Conservation (phyloP, 495 filamentous ascomycete species). For the Pyronema domesticum region DNA sequence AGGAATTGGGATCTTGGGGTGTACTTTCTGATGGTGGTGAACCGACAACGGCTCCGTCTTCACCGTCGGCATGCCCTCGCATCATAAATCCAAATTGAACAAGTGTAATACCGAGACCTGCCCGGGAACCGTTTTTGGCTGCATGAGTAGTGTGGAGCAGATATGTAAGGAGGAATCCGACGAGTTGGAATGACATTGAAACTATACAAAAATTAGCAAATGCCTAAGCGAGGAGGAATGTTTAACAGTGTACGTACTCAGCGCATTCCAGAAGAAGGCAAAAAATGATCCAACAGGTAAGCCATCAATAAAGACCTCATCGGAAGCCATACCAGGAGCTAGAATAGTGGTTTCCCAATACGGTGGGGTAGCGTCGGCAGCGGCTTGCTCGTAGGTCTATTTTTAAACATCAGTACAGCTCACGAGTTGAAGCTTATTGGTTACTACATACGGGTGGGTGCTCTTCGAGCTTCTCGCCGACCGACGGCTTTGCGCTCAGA, state of each 20-base stretch:
- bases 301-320: slow-evolving; percentile 93
- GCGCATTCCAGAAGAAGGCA: slow-evolving; percentile 92
- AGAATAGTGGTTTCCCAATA: slow-evolving; percentile 99
- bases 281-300: slow-evolving; percentile 91
- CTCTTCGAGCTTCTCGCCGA: slow-evolving; percentile 72
- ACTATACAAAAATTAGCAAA: slow-evolving; percentile 37
- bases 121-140: slow-evolving; percentile 88
- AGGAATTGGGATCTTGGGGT: slow-evolving; percentile 74
- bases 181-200: slow-evolving; percentile 90
- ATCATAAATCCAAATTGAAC: slow-evolving; percentile 93
- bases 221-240: slow-evolving; percentile 56
- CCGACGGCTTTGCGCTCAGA: slow-evolving; percentile 74
- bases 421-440: neutral
- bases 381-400: slow-evolving; percentile 95
- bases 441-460: slow-evolving; percentile 63
- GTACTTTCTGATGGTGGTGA: slow-evolving; percentile 33
- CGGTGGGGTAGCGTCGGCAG: slow-evolving; percentile 85
- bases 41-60: slow-evolving; percentile 30
- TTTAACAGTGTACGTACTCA: slow-evolving; percentile 40
- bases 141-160: slow-evolving; percentile 95
- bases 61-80: slow-evolving; percentile 28
- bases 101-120: slow-evolving; percentile 86
- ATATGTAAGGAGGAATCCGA: slow-evolving; percentile 94
- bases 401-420: slow-evolving; percentile 22
- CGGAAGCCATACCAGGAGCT: slow-evolving; percentile 65